Percentiles rank a stretch among this genome's conserved stretches.
phyloP scores from a whole-genome alignment of 2,329 filamentous ascomycete genomes.

The Rhynchosporium agropyri region DNA sequence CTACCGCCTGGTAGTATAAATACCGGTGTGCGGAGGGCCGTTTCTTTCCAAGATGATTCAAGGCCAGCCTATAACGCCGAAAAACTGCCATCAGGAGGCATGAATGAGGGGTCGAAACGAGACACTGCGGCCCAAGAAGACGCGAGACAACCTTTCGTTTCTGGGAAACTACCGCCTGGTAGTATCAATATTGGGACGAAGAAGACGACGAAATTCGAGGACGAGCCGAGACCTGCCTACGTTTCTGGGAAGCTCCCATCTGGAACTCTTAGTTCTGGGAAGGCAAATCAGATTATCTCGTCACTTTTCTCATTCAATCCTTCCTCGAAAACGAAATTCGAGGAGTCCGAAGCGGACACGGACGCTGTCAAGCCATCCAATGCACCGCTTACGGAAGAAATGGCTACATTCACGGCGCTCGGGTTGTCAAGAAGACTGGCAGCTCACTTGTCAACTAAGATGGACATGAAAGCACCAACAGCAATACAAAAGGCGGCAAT shows the following conservation, averaged over 20 bases:
- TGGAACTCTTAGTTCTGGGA: constrained; percentile 42
- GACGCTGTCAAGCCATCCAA: constrained; percentile 78
- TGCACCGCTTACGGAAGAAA: constrained; percentile 81
- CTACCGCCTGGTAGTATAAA: constrained; percentile 43
- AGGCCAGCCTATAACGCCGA: constrained; percentile 38
- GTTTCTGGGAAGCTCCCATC: constrained; percentile 34
- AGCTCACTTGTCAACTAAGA: constrained; percentile 79
- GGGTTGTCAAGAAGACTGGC: constrained; percentile 82
- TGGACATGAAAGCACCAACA: constrained; percentile 87
- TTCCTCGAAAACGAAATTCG: constrained; percentile 63
- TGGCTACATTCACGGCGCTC: constrained; percentile 83
- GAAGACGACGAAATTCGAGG: constrained; percentile 32
- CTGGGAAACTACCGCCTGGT: constrained; percentile 46
- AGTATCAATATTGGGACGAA: constrained; percentile 41
- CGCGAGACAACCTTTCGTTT: constrained; percentile 27
- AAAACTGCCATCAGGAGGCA: constrained; percentile 44
- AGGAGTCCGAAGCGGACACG: constrained; percentile 49
- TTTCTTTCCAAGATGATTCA: constrained; percentile 39
- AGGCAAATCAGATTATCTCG: constrained; percentile 72
- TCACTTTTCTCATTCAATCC: constrained; percentile 94
- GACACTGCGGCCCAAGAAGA: constrained; percentile 19
- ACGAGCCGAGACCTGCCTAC: constrained; percentile 39
- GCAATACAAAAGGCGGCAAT: constrained; percentile 93
- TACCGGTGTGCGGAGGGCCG: constrained; percentile 35
- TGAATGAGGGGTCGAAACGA: constrained; percentile 26